phyloP scores from a whole-genome alignment of 345 rosid genomes.

The Sonneratia caseolaris region DNA sequence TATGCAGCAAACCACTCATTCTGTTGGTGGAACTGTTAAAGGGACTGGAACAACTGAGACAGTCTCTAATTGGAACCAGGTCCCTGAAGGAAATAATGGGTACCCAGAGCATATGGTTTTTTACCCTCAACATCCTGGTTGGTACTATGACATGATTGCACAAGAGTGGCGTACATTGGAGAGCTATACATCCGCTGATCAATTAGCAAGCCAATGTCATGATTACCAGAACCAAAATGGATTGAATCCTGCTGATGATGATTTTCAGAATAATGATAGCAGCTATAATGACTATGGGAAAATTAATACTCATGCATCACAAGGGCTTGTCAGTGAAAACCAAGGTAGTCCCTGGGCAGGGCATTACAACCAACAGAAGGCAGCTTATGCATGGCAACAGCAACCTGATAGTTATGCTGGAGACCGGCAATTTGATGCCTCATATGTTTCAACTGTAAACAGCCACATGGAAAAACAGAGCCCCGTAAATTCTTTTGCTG shows the following conservation, averaged over 20 bases:
- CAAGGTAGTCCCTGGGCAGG: constrained; percentile 43
- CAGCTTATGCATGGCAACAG: constrained; percentile 24
- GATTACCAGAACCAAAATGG: constrained; percentile 58
- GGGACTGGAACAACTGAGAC: constrained; percentile 44
- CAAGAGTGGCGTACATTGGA: constrained; percentile 71
- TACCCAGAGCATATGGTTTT: constrained; percentile 85
- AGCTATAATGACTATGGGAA: constrained; percentile 30
- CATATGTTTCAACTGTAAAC: constrained; percentile 29
- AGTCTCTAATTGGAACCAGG: constrained; percentile 61
- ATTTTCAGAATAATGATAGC: constrained; percentile 24
- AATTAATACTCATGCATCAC: constrained; percentile 28
- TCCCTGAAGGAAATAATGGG: constrained; percentile 50
- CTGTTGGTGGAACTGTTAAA: constrained; percentile 34
- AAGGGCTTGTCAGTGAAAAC: constrained; percentile 30
- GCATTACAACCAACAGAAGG: constrained; percentile 30
- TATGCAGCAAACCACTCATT: constrained; percentile 53
- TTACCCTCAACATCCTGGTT: constrained; percentile 88
- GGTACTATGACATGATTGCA: constrained; percentile 70
- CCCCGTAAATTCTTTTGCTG: constrained; percentile 22
- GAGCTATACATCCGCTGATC: constrained; percentile 47
- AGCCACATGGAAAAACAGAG: constrained; percentile 26
- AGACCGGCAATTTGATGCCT: constrained; percentile 35
- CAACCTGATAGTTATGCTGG: constrained; percentile 41
- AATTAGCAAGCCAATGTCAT: constrained; percentile 32
- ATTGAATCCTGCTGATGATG: constrained; percentile 20